Conservation (phyloP, 768 basidiomycete species). For the Tephrocybe sp. region DNA sequence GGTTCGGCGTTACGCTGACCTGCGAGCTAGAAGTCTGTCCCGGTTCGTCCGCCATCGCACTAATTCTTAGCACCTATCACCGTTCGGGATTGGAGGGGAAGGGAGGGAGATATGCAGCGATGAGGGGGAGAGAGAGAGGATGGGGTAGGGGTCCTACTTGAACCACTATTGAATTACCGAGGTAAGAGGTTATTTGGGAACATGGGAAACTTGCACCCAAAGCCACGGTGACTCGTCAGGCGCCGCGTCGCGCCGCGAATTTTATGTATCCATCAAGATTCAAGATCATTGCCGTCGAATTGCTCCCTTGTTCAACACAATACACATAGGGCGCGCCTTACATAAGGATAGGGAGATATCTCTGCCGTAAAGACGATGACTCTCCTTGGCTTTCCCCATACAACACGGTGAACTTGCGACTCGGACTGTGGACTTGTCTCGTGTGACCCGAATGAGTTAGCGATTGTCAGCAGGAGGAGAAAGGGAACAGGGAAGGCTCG, state of each 20-base stretch:
- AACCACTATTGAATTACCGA: background rate
- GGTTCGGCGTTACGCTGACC: background rate
- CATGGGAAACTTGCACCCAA: constrained; percentile 7
- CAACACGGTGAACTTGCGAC: too few relatives aligned
- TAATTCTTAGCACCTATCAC: background rate
- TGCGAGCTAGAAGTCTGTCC: background rate
- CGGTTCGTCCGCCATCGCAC: background rate
- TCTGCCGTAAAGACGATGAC: background rate
- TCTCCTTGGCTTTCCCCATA: too few relatives aligned
- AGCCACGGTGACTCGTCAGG: background rate
- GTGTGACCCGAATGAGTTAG: background rate
- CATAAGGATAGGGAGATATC: background rate
- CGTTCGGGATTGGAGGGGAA: background rate
- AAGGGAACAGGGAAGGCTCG: background rate
- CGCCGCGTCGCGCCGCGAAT: background rate
- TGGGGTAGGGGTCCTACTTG: background rate
- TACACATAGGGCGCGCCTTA: background rate
- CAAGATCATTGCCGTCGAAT: background rate
- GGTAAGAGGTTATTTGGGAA: constrained; percentile 13
- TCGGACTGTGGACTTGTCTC: too few relatives aligned
- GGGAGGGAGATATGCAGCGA: background rate
- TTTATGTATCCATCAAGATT: constrained; percentile 1
- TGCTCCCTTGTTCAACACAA: too few relatives aligned
- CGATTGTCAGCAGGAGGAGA: too few relatives aligned
- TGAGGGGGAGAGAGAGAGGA: background rate